phyloP scores from a whole-genome alignment of 2,329 filamentous ascomycete genomes.

The Botrytis medusae region DNA sequence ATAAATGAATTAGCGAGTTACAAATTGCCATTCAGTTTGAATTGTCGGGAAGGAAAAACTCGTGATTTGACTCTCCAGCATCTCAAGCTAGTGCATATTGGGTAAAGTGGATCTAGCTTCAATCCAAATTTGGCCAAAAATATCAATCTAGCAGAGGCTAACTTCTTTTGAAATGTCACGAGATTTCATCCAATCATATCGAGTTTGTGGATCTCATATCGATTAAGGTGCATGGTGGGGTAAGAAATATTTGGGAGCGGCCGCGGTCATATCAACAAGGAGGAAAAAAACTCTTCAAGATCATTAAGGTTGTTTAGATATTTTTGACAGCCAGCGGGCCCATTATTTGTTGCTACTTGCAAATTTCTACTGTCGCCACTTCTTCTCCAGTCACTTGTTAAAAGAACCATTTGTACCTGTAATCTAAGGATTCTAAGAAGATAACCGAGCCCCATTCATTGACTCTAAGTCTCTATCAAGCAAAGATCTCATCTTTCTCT shows the following conservation, averaged over 20 bases:
- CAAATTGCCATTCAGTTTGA: background rate
- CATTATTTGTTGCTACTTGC: background rate
- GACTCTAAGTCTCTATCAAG: background rate
- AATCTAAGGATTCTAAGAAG: background rate
- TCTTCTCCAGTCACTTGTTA: background rate
- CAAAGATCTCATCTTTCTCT: background rate
- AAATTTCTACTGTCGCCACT: background rate
- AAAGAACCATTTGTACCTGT: background rate
- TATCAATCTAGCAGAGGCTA: background rate
- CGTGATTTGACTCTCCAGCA: background rate
- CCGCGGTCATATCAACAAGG: background rate
- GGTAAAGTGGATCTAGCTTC: background rate
- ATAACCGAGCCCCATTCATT: background rate
- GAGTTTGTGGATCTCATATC: background rate
- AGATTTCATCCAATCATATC: background rate
- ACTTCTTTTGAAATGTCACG: background rate
- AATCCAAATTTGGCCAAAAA: background rate
- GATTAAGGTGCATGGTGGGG: background rate
- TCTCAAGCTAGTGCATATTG: background rate
- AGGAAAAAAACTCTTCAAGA: conserved; percentile 6
- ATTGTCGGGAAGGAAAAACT: background rate
- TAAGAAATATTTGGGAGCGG: conserved; percentile 4
- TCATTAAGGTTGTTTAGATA: background rate
- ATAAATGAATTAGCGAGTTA: background rate
- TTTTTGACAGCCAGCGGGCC: background rate